These are phyloP conservation scores for Saccharomycopsis fibuligera DNA, from an alignment of 805 yeast species.

Conservation along the genomic window DNA sequence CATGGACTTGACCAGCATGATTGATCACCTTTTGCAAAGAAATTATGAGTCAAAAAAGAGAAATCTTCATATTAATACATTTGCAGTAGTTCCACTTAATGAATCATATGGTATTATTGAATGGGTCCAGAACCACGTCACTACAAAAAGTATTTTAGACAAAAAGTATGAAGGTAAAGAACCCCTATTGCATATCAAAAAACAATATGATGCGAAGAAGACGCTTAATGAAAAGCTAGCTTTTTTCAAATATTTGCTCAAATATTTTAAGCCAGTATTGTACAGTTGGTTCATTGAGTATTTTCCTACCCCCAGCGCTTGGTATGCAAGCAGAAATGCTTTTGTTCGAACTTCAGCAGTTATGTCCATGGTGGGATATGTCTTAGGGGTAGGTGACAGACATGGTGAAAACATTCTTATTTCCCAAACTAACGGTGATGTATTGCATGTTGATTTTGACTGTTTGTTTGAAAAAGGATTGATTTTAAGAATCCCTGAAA, in stretches of 20 bases:
- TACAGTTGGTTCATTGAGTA: conserved; percentile 84
- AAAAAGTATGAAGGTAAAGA: conserved; percentile 38
- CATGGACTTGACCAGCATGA: conserved; percentile 83
- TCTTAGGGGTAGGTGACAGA: conserved; percentile 91
- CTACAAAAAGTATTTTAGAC: conserved; percentile 58
- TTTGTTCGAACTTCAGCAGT: conserved; percentile 83
- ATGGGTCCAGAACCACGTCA: conserved; percentile 71
- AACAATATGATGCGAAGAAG: conserved; percentile 24
- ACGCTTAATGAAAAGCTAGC: conserved; percentile 30
- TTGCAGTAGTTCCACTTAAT: conserved; percentile 82
- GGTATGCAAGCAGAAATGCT: conserved; percentile 75
- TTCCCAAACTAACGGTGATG: conserved; percentile 65
- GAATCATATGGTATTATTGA: conserved; percentile 89
- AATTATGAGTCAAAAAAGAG: conserved; percentile 72
- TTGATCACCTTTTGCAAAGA: conserved; percentile 62
- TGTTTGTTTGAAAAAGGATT: conserved; percentile 83
- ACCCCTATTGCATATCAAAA: conserved; percentile 27
- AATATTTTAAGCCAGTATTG: conserved; percentile 57
- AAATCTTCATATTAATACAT: conserved; percentile 64
- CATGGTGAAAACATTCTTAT: conserved; percentile 89
- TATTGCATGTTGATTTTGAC: conserved; percentile 93
- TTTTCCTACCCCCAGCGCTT: conserved; percentile 81
- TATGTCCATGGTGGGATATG: conserved; percentile 95
- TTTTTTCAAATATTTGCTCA: conserved; percentile 30
- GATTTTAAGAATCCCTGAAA: conserved; percentile 77